phyloP scores from a whole-genome alignment of 1,284 basidiomycete genomes.

The Tilletia indica region DNA sequence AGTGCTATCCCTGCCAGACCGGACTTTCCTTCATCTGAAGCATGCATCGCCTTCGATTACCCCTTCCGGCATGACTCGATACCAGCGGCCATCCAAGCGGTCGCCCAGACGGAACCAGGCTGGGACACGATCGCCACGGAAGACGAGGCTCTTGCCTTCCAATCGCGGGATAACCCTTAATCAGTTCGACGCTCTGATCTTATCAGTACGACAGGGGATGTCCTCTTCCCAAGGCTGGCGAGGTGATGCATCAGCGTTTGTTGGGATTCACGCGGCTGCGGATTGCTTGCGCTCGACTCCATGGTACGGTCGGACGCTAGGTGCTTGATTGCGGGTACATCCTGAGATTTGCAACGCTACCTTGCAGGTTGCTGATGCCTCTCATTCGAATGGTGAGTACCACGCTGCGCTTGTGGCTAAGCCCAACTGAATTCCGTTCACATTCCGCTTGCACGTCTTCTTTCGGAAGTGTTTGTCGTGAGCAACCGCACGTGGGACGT shows the following conservation, averaged over 20 bases:
- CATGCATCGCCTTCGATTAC: too few species aligned
- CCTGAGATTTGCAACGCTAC: not conserved
- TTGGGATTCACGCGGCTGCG: not conserved
- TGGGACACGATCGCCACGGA: constrained; percentile 8
- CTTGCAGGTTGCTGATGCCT: not conserved
- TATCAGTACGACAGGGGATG: not conserved
- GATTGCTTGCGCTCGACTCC: not conserved
- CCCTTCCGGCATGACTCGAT: not conserved
- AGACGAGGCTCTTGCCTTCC: not conserved
- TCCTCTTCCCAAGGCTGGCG: not conserved
- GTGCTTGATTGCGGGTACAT: not conserved
- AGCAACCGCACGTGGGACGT: not conserved
- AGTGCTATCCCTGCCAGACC: too few species aligned
- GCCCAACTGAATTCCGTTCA: not conserved
- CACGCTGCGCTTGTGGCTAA: too few species aligned
- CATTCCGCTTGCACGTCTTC: not conserved
- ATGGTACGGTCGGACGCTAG: not conserved
- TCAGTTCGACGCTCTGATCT: constrained; percentile 7
- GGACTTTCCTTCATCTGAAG: too few species aligned
- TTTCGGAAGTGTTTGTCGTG: not conserved
- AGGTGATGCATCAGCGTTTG: not conserved
- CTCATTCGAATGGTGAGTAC: not conserved
- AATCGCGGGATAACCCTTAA: not conserved
- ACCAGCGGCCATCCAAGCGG: not conserved
- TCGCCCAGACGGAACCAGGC: not conserved